Conservation (phyloP, 306 rosid species). For the Morella rubra region DNA sequence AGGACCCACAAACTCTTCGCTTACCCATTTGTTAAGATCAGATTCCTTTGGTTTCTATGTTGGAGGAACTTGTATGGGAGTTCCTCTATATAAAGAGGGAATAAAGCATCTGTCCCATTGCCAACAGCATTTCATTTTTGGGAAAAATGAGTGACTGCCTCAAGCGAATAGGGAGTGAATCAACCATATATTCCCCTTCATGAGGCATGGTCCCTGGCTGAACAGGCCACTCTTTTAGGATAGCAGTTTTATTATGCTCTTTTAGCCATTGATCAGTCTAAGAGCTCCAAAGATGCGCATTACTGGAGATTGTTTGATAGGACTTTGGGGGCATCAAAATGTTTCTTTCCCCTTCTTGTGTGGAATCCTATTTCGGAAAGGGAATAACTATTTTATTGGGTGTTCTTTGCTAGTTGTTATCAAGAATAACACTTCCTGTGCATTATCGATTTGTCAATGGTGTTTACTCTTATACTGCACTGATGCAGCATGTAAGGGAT, state of each 20-base stretch:
- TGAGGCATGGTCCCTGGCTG: background rate
- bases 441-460: conserved; percentile 10
- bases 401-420: conserved; percentile 5
- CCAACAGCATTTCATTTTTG: background rate
- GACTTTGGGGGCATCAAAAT: background rate
- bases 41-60: background rate
- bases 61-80: background rate
- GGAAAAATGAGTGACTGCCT: background rate
- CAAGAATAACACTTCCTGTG: background rate
- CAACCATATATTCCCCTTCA: background rate
- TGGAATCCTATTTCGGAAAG: conserved; percentile 5
- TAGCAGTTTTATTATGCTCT: too few relatives aligned
- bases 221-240: background rate
- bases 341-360: conserved; percentile 8
- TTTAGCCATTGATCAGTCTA: background rate
- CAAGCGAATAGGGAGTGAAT: background rate
- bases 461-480: conserved; percentile 27
- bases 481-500: conserved; percentile 48
- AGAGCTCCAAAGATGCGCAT: background rate
- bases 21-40: background rate
- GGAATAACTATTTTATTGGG: background rate
- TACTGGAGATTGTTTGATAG: background rate
- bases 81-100: background rate
- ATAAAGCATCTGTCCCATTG: background rate
- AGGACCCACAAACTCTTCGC: background rate